Base-by-base conservation (phyloP, 768 basidiomycete species). In the Mycena rebaudengoi region DNA sequence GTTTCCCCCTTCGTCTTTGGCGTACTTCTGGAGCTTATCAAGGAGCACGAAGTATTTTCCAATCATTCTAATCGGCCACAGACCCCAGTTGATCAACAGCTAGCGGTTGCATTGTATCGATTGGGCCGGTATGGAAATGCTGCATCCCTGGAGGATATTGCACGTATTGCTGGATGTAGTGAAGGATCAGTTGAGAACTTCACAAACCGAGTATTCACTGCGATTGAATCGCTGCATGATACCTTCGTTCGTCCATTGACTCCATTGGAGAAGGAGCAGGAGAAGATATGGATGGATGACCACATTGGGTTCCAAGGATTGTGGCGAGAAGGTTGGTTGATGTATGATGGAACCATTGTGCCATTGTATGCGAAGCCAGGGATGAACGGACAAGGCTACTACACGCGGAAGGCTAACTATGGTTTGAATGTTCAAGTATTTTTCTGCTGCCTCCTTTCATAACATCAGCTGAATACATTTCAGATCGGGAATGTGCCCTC, bases 301-400 rank as follows among this genome's bases (percentile, higher is more conserved):
- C 73, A 73, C 32, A 16, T 78, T 12, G 75, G 74, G 2, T 79
- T 76, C 43, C 28, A 41, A 29, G 75, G 75, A 16, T 18, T 67
- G 8, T 80, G 76, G 77, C 57, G 73, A 18, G 77, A 81, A 7
- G 78, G 78, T 2, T 80, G 71, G 69, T 32, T 77, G 1, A 78
- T 76, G 72, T 76, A 77, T 55, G 76, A 79, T 69, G 78, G 77
- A 1, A 79, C 76, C 0, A 75, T 75, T 58, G 70, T 79, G 16
- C 68, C 70, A 10, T 69, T 78, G 2, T 73, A 69, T 44, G 26
- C 49, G 10, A 75, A 75, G 33, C 75, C 75, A 25, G 70, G 69
- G 0, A 21, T 69, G 7, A 69, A 79, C 58, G 75, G 78, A 13
- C 75, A 77, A 66, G 75, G 71, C 18, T 80, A 79, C 49, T 79